Evolutionary conservation across 306 rosid genomes (phyloP), one percentile per base, ranked within the genome.

Genomic region (Prunus armeniaca): DNA sequence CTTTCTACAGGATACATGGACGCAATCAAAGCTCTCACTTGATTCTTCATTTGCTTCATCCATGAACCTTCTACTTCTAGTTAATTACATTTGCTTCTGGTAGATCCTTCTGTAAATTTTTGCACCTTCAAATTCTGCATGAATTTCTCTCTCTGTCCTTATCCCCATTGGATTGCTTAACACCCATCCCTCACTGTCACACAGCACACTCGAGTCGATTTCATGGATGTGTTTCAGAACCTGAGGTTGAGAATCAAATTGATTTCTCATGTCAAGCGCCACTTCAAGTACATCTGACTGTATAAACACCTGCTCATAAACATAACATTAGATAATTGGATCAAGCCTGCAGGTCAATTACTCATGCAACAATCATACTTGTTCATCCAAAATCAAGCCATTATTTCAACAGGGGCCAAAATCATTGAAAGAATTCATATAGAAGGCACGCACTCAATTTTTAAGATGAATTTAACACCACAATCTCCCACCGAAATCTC

Each of bases 81-180:
- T 41, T 70, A 11, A 56, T 87, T 81, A 87, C 4, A 13, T 10
- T 12, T 56, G 76, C 76, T 82, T 94, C 73, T 81, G 87, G 87
- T 94, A 94, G 84, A 94, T 55, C 73, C 96, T 89, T 82, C 97
- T 77, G 72, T 84, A 94, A 6, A 94, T 83, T 83, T 82, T 90
- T 2, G 88, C 80, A 32, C 96, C 95, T 88, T 90, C 97, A 8
- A 77, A 58, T 80, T 94, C 96, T 17, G 98, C 97, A 79, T 92
- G 98, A 66, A 94, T 77, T 87, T 94, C 98, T 89, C 98, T 89
- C 76, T 92, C 97, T 0, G 98, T 90, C 82, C 98, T 85, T 81
- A 82, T 90, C 50, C 91, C 95, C 96, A 90, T 79, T 49, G 95
- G 98, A 75, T 89, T 92, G 69, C 79, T 84, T 86, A 90, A 77